Evolutionary conservation across 768 basidiomycete species (phyloP).

Genomic region (Neoboletus brunneissimus): DNA sequence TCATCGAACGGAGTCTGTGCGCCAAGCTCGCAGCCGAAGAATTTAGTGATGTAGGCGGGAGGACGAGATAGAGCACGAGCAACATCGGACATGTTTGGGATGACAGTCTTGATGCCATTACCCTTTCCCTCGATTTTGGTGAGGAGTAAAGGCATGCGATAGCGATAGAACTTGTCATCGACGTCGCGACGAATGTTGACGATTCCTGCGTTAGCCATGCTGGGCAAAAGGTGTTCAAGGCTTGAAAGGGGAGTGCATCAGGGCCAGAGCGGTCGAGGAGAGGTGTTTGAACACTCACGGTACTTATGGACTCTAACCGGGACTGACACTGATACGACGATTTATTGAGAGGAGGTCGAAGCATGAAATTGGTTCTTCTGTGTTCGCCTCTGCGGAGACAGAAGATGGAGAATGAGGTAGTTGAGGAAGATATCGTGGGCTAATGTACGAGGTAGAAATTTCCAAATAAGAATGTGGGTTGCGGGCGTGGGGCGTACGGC

Average conservation of each 20-base stretch:
- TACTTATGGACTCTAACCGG: constrained; percentile 49
- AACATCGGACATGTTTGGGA: constrained; percentile 98
- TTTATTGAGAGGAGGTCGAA: constrained; percentile 81
- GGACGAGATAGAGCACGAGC: constrained; percentile 93
- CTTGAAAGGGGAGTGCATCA: constrained; percentile 32
- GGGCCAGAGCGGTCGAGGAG: background rate
- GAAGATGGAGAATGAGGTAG: constrained; percentile 24
- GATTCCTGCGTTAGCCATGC: constrained; percentile 75
- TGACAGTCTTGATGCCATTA: constrained; percentile 98
- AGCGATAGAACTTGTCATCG: constrained; percentile 95
- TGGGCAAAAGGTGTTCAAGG: constrained; percentile 62
- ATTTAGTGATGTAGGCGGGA: constrained; percentile 96
- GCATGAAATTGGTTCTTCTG: constrained; percentile 65
- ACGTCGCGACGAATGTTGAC: constrained; percentile 96
- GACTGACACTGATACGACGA: constrained; percentile 61
- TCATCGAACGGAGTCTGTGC: constrained; percentile 97
- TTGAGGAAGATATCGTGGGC: constrained; percentile 32
- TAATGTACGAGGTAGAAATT: background rate
- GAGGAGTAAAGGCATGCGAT: constrained; percentile 93
- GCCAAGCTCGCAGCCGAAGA: constrained; percentile 97
- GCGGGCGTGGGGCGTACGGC: background rate
- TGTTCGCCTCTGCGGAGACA: constrained; percentile 31
- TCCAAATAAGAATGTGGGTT: background rate
- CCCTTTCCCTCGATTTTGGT: constrained; percentile 99
- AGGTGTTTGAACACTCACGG: constrained; percentile 37